Evolutionary conservation across 1,284 basidiomycete species (phyloP), one percentile per base, ranked within the genome.

Genomic region (Taiwanofungus camphoratus): DNA sequence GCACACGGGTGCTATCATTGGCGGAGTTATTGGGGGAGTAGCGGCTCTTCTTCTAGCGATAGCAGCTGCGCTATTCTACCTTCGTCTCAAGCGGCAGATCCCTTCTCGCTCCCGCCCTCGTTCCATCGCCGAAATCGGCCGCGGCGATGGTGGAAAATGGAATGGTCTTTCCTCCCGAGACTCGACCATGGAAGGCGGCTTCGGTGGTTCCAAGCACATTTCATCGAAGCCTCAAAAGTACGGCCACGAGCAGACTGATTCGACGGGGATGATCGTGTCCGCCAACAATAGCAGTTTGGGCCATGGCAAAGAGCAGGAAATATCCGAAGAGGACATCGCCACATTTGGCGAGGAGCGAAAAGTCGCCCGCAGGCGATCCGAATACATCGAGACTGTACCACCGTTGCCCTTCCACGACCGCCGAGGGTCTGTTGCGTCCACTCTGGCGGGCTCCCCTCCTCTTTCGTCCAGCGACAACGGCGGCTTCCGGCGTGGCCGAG

Each of bases 11-110:
- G 63, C 63, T 1, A 62, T 67, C 16, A 63, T 55, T 8, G 66
- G 66, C 9, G 63, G 64, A 20, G 59, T 67, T 22, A 48, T 67
- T 19, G 65, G 64, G 19, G 65, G 63, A 21, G 41, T 65, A 13
- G 53, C 52, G 4, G 5, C 23, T 15, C 16, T 46, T 12, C 36
- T 56, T 16, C 18, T 59, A 18, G 51, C 39, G 9, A 44, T 54
- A 19, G 49, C 45, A 5, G 55, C 45, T 9, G n/a, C 39, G 5
- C 43, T 63, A 36, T 44, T 60, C 41, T 52, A 51, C 40, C 53
- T 62, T 38, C 52, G 58, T 31, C 41, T 57, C 34, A 55, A 56
- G 35, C 51, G 50, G 16, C 52, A 51, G 27, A 40, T 34, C 12
- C 52, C 50, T 36, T 41, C 50, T 11, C 50, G 46, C 5, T 48